Evolutionary conservation across 2,329 filamentous ascomycete genomes (phyloP).

Genomic region (Plectosphaerella sp.): DNA sequence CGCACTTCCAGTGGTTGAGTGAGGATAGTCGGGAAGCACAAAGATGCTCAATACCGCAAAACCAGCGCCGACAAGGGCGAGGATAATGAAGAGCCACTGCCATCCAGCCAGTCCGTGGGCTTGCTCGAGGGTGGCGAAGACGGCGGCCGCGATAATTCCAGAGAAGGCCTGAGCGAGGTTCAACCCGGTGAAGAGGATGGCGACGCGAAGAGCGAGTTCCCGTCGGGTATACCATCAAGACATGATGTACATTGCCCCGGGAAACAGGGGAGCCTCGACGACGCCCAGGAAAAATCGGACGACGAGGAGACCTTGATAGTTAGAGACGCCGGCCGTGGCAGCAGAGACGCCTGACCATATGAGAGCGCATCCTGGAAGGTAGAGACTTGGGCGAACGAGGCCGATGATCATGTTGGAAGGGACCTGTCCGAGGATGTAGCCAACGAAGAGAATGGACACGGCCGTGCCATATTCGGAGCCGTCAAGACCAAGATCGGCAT

Average conservation of each 20-base stretch:
- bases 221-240: slow-evolving; percentile 12
- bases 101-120: slow-evolving; percentile 6
- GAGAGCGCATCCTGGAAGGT: slow-evolving; percentile 35
- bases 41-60: slow-evolving; percentile 33
- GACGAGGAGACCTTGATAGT: slow-evolving; percentile 22
- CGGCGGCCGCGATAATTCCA: slow-evolving; percentile 5
- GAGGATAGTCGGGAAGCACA: slow-evolving; percentile 27
- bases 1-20: slow-evolving; percentile 1
- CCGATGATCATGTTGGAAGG: slow-evolving; percentile 40
- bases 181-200: slow-evolving; percentile 10
- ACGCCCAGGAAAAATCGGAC: slow-evolving; percentile 27
- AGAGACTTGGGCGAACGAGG: slow-evolving; percentile 33
- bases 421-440: slow-evolving; percentile 34
- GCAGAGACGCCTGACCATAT: slow-evolving; percentile 32
- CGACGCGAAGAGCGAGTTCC: slow-evolving; percentile 9
- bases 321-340: slow-evolving; percentile 24
- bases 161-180: slow-evolving; percentile 7
- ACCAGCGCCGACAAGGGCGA: slow-evolving; percentile 29
- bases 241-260: slow-evolving; percentile 8
- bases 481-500: slow-evolving; percentile 13
- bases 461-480: slow-evolving; percentile 15
- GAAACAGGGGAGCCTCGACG: slow-evolving; percentile 19
- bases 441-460: slow-evolving; percentile 16
- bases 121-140: slow-evolving; percentile 4
- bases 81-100: slow-evolving; percentile 10